Evolutionary conservation across 306 rosid species (phyloP).

Genomic region (barrel medic (Medicago truncatula)): DNA sequence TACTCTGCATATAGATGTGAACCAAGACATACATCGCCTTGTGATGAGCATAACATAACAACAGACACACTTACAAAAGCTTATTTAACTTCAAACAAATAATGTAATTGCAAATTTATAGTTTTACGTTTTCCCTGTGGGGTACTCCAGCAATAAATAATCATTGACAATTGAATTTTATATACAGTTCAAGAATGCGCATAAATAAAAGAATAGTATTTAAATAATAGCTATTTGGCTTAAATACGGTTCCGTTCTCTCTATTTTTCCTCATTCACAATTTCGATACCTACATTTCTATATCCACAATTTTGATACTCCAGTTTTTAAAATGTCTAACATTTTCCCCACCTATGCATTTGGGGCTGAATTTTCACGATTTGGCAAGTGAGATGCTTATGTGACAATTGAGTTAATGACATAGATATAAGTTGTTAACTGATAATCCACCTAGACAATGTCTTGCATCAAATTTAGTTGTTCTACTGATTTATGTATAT

Average conservation of each 20-base stretch:
- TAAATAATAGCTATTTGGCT: not conserved
- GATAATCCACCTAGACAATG: too few relatives aligned
- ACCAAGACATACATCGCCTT: not conserved
- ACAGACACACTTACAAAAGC: not conserved
- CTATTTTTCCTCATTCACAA: not conserved
- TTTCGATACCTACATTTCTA: too few relatives aligned
- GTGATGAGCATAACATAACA: conserved; percentile 5
- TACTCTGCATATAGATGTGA: not conserved
- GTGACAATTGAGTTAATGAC: too few relatives aligned
- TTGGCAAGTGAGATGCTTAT: too few relatives aligned
- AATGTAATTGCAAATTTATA: not conserved
- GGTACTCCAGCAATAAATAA: not conserved
- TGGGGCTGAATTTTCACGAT: too few relatives aligned
- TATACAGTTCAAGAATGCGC: not conserved
- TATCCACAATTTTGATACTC: too few relatives aligned
- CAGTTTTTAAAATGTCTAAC: too few relatives aligned
- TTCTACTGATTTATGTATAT: too few relatives aligned
- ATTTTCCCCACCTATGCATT: too few relatives aligned
- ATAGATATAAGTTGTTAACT: too few relatives aligned
- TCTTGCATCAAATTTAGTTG: too few relatives aligned
- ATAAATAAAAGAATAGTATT: not conserved
- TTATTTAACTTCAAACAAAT: not conserved
- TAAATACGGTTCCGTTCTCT: too few relatives aligned
- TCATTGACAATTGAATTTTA: conserved; percentile 13
- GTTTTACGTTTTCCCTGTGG: not conserved